Evolutionary conservation across 225 moss, liverwort and hornwort genomes (phyloP).

Genomic region (Polytrichum formosum): DNA sequence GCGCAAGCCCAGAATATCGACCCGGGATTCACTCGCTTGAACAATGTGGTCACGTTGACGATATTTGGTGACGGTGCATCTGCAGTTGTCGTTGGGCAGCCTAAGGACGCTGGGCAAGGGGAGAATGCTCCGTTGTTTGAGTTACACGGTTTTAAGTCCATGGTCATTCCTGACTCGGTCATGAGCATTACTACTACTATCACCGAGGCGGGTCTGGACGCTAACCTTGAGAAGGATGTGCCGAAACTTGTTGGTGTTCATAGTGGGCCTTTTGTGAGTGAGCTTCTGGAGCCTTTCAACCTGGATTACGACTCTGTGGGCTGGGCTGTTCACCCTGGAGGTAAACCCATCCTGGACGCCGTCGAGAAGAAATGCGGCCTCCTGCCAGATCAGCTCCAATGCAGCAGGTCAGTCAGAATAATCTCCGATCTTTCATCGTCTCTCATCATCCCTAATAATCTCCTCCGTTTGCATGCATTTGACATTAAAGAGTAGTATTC

Average conservation of each 20-base stretch:
- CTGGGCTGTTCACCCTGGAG: slow-evolving; percentile 34
- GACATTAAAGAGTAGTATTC: too few relatives aligned
- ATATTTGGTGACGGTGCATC: slow-evolving; percentile 38
- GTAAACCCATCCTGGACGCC: slow-evolving; percentile 23
- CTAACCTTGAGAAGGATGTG: slow-evolving; percentile 27
- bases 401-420: slow-evolving; percentile 18
- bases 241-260: slow-evolving; percentile 14
- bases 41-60: slow-evolving; percentile 29
- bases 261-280: slow-evolving; percentile 6
- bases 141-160: slow-evolving; percentile 14
- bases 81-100: slow-evolving; percentile 23
- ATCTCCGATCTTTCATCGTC: too few relatives aligned
- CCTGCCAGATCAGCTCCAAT: slow-evolving; percentile 14
- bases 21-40: slow-evolving; percentile 19
- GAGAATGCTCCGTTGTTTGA: slow-evolving; percentile 9
- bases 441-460: too few relatives aligned
- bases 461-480: too few relatives aligned
- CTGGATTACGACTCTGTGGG: slow-evolving; percentile 16
- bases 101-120: background rate
- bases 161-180: slow-evolving; percentile 17
- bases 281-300: slow-evolving; percentile 10
- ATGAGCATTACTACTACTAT: slow-evolving; percentile 13
- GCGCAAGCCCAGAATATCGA: slow-evolving; percentile 29
- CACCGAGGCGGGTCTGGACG: slow-evolving; percentile 26
- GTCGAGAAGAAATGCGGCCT: slow-evolving; percentile 24